Evolutionary conservation across 75 land plant species (phyloP).

Genomic region (Chamaecyparis obtusa): DNA sequence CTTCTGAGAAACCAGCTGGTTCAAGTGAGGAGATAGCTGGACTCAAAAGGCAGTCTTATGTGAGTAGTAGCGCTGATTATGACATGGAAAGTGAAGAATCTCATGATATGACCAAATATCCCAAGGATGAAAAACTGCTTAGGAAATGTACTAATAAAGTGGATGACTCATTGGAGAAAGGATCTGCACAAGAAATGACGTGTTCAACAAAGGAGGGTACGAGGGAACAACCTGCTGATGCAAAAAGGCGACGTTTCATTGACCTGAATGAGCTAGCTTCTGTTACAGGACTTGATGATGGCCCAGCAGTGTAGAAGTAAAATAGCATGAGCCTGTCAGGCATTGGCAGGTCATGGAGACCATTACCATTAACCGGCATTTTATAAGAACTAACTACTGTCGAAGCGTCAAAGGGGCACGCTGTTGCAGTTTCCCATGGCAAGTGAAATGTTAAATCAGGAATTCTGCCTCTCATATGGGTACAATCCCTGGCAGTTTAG

Average conservation of each 20-base stretch:
- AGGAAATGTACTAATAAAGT: slow-evolving; percentile 24
- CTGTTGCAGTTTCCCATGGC: not conserved
- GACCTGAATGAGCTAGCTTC: slow-evolving; percentile 87
- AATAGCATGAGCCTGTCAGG: not conserved
- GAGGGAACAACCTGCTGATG: slow-evolving; percentile 15
- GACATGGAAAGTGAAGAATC: slow-evolving; percentile 41
- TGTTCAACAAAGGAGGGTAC: slow-evolving; percentile 27
- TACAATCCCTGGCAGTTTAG: too few relatives aligned
- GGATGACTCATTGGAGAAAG: slow-evolving; percentile 11
- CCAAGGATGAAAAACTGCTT: slow-evolving; percentile 25
- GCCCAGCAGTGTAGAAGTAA: slow-evolving; percentile 17
- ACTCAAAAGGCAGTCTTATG: slow-evolving; percentile 38
- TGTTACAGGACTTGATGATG: slow-evolving; percentile 64
- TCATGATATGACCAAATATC: slow-evolving; percentile 21
- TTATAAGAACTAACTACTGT: not conserved
- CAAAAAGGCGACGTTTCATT: slow-evolving; percentile 54
- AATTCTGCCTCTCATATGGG: not conserved
- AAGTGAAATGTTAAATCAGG: not conserved
- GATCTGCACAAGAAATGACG: slow-evolving; percentile 25
- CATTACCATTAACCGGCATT: not conserved
- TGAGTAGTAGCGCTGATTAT: slow-evolving; percentile 39
- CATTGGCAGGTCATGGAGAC: not conserved
- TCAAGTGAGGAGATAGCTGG: slow-evolving; percentile 18
- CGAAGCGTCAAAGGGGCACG: not conserved
- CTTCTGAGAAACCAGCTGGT: slow-evolving; percentile 23